phyloP scores from a whole-genome alignment of 257 asterid species.

The Catharanthus roseus region DNA sequence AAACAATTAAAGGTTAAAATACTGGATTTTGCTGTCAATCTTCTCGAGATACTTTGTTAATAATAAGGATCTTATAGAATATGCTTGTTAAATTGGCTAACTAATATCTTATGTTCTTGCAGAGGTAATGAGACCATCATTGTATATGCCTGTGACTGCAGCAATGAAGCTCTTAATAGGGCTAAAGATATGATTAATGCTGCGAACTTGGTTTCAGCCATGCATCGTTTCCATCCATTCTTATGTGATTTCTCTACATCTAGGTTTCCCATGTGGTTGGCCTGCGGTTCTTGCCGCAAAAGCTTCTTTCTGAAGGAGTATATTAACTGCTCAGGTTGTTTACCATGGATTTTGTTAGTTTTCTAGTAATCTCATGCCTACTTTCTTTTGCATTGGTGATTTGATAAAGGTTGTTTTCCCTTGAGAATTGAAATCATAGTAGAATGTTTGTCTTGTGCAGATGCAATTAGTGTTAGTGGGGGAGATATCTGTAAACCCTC shows the following conservation, averaged over 20 bases:
- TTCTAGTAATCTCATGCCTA: neutral
- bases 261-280: constrained; percentile 69
- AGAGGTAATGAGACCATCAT: constrained; percentile 54
- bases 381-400: neutral
- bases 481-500: constrained; percentile 17
- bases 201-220: constrained; percentile 38
- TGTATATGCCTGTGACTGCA: constrained; percentile 82
- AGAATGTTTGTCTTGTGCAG: constrained; percentile 27
- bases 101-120: constrained; percentile 9
- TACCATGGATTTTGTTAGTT: constrained; percentile 5
- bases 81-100: neutral
- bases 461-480: constrained; percentile 20
- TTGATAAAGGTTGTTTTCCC: neutral
- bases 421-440: neutral
- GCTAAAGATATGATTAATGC: constrained; percentile 56
- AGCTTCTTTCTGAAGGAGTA: constrained; percentile 26
- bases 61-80: neutral
- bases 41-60: neutral
- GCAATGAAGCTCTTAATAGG: constrained; percentile 79
- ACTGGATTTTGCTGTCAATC: neutral
- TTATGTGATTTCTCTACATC: constrained; percentile 63
- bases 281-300: constrained; percentile 46
- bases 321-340: constrained; percentile 34
- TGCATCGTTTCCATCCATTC: constrained; percentile 51
- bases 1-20: neutral